Evolutionary conservation across 2,329 filamentous ascomycete species (phyloP).

Genomic region (Aspergillus alliaceus): DNA sequence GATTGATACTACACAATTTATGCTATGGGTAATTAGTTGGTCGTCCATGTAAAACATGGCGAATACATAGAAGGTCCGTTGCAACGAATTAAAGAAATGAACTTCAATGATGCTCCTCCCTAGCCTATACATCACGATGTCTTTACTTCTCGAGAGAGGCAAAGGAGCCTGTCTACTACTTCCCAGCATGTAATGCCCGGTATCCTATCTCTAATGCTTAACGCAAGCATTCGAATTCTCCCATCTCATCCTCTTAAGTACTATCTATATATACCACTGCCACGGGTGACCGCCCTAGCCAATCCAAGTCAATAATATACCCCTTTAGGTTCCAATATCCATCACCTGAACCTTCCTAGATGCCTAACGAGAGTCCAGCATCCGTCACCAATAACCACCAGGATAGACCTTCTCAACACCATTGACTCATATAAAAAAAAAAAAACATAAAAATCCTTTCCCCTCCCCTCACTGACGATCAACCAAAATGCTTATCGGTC

Average conservation of each 20-base stretch:
- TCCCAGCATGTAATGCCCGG: too few species aligned
- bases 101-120: slow-evolving; percentile 1
- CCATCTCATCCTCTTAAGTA: too few species aligned
- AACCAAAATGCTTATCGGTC: neutral
- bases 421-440: neutral
- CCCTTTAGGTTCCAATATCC: neutral
- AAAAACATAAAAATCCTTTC: neutral
- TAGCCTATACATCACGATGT: neutral
- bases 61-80: slow-evolving; percentile 17
- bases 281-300: too few species aligned
- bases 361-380: neutral
- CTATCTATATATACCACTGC: too few species aligned
- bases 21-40: slow-evolving; percentile 17
- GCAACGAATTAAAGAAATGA: slow-evolving; percentile 24
- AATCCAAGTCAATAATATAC: neutral
- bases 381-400: neutral
- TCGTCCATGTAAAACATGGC: slow-evolving; percentile 16
- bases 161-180: too few species aligned
- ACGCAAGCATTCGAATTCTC: too few species aligned
- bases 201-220: too few species aligned
- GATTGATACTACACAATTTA: slow-evolving; percentile 14
- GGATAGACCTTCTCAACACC: neutral
- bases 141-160: too few species aligned
- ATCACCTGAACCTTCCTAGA: neutral
- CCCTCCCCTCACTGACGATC: neutral